Evolutionary conservation across 352 stramenopile genomes (phyloP).

Genomic region (Pythium pyrilobum): DNA sequence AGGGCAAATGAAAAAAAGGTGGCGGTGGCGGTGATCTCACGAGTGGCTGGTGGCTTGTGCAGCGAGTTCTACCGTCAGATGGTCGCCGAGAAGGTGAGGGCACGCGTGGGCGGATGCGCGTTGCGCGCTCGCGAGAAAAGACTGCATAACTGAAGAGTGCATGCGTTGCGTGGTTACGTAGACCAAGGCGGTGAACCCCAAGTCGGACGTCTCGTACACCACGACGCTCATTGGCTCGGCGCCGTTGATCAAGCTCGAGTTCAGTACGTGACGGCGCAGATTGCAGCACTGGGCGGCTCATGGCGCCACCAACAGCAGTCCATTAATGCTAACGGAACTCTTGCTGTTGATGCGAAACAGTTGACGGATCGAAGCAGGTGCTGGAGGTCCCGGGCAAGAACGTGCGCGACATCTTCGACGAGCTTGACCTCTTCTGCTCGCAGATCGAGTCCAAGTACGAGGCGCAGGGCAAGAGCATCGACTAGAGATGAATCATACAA

Average conservation of each 20-base stretch:
- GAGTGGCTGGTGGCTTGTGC: slow-evolving; percentile 1
- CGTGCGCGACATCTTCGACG: slow-evolving; percentile 80
- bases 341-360: too few species aligned
- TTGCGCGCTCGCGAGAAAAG: too few species aligned
- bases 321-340: too few species aligned
- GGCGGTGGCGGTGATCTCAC: not conserved
- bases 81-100: slow-evolving; percentile 61
- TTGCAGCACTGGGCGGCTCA: not conserved
- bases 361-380: slow-evolving; percentile 71
- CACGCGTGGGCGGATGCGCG: too few species aligned
- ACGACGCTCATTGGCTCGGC: slow-evolving; percentile 46
- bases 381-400: slow-evolving; percentile 70
- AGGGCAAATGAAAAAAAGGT: not conserved
- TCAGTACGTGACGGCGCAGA: slow-evolving; percentile 43
- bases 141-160: not conserved
- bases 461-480: slow-evolving; percentile 73
- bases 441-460: slow-evolving; percentile 87
- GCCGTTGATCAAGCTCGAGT: slow-evolving; percentile 74
- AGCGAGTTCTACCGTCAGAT: slow-evolving; percentile 87
- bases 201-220: slow-evolving; percentile 62
- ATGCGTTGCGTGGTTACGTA: slow-evolving; percentile 7
- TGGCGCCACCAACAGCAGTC: not conserved
- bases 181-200: slow-evolving; percentile 76
- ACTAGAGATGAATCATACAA: slow-evolving; percentile 39
- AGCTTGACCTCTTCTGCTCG: slow-evolving; percentile 79